Conservation (phyloP, 2,329 filamentous ascomycete genomes). For the Intubia oerlemansii region DNA sequence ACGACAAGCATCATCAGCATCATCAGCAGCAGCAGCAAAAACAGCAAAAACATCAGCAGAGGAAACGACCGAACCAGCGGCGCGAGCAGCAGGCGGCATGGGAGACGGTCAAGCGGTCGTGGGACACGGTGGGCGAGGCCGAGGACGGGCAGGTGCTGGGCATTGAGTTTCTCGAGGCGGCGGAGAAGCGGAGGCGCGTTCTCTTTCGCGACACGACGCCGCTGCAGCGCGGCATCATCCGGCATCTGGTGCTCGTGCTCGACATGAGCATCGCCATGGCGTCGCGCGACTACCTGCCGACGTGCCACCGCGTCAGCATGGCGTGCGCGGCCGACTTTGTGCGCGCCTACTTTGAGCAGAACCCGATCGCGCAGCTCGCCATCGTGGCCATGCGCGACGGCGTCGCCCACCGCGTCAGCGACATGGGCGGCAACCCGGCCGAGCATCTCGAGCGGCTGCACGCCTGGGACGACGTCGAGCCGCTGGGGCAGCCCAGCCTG, state of each 20-base stretch:
- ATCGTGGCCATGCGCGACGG: constrained; percentile 89
- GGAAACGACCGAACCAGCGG: constrained; percentile 6
- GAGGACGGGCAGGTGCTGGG: constrained; percentile 62
- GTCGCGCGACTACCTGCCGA: constrained; percentile 86
- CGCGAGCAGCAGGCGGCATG: constrained; percentile 29
- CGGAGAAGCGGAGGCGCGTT: constrained; percentile 59
- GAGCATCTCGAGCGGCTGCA: constrained; percentile 67
- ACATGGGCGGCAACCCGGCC: constrained; percentile 77
- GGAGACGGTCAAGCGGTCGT: constrained; percentile 45
- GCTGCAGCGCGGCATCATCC: constrained; percentile 87
- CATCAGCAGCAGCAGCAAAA: background rate
- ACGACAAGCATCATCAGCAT: background rate
- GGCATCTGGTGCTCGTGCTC: constrained; percentile 78
- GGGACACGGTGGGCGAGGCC: constrained; percentile 58
- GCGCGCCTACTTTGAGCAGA: constrained; percentile 91
- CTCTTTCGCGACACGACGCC: constrained; percentile 90
- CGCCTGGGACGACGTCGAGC: constrained; percentile 41
- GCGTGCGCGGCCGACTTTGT: constrained; percentile 76
- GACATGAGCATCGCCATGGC: constrained; percentile 88
- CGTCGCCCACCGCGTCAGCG: constrained; percentile 63
- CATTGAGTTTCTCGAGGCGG: constrained; percentile 56
- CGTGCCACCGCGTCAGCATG: constrained; percentile 61
- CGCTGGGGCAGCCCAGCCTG: constrained; percentile 56
- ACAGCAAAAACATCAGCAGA: constrained; percentile 9
- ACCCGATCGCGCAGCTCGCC: constrained; percentile 88